These are phyloP conservation scores for Cystoderma amianthinum DNA, from an alignment of 768 basidiomycete genomes.

Conservation along the genomic window DNA sequence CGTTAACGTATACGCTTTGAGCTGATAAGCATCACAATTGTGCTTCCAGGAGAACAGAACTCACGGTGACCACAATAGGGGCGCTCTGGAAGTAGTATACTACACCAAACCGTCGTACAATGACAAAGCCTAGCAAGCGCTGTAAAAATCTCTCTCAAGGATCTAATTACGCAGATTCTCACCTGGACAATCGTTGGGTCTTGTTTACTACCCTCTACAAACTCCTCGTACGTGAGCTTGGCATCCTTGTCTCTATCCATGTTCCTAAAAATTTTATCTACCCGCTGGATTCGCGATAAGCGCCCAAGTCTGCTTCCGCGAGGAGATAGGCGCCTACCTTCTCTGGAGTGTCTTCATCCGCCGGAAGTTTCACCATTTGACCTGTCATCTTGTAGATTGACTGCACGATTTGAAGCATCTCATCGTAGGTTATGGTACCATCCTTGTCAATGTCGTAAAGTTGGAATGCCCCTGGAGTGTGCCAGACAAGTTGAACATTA, in stretches of 20 bases:
- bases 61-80: too few species aligned
- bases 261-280: constrained; percentile 96
- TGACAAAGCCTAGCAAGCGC: constrained; percentile 75
- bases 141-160: too few species aligned
- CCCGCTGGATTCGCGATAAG: constrained; percentile 55
- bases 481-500: constrained; percentile 6
- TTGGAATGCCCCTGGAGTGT: constrained; percentile 90
- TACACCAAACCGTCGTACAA: constrained; percentile 93
- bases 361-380: constrained; percentile 97
- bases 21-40: too few species aligned
- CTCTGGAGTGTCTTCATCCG: constrained; percentile 99
- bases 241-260: constrained; percentile 98
- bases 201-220: constrained; percentile 97
- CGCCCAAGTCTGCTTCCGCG: constrained; percentile 4
- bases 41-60: too few species aligned
- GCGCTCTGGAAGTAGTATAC: too few species aligned
- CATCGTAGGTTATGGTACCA: constrained; percentile 95
- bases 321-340: constrained; percentile 50
- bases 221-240: constrained; percentile 91
- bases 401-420: constrained; percentile 97
- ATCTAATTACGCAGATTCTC: too few species aligned
- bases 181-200: constrained; percentile 99
- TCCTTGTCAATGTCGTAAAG: constrained; percentile 99
- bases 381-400: constrained; percentile 99
- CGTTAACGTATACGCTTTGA: too few species aligned